Evolutionary conservation across 805 yeast genomes (phyloP).

Genomic region (Schwanniomyces occidentalis): DNA sequence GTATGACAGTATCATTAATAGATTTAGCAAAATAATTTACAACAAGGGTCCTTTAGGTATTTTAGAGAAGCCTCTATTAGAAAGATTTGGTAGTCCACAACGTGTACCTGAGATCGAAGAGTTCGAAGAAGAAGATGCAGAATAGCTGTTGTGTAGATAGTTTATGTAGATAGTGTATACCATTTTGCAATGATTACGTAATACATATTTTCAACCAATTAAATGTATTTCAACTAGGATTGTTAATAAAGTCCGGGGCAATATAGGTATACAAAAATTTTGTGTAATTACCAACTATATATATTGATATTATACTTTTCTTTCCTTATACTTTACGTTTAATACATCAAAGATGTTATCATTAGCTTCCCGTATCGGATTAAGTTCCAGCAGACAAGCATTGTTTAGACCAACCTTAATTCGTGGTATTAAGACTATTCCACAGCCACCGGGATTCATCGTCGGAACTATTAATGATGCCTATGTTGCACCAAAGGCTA

Average conservation of each 20-base stretch:
- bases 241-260: constrained; percentile 8
- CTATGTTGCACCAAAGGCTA: constrained; percentile 57
- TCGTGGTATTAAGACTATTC: constrained; percentile 47
- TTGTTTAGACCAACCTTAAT: constrained; percentile 19
- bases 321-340: background rate
- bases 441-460: constrained; percentile 74
- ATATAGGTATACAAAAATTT: constrained; percentile 2
- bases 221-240: constrained; percentile 10
- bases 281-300: constrained; percentile 1
- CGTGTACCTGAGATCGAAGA: constrained; percentile 39
- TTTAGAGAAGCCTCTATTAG: constrained; percentile 38
- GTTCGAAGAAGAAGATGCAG: constrained; percentile 42
- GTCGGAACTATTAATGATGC: constrained; percentile 76
- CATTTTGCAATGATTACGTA: background rate
- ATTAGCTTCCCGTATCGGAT: constrained; percentile 29
- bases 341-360: constrained; percentile 26
- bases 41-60: constrained; percentile 43
- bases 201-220: constrained; percentile 12
- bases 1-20: constrained; percentile 33
- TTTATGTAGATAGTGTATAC: background rate
- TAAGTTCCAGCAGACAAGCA: constrained; percentile 17
- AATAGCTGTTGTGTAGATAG: constrained; percentile 14
- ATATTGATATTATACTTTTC: background rate
- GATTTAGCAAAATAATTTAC: constrained; percentile 41
- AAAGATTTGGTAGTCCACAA: constrained; percentile 37